Evolutionary conservation across 202 grass and related monocot species (phyloP).

Genomic region (Dendrocalamus latiflorus): DNA sequence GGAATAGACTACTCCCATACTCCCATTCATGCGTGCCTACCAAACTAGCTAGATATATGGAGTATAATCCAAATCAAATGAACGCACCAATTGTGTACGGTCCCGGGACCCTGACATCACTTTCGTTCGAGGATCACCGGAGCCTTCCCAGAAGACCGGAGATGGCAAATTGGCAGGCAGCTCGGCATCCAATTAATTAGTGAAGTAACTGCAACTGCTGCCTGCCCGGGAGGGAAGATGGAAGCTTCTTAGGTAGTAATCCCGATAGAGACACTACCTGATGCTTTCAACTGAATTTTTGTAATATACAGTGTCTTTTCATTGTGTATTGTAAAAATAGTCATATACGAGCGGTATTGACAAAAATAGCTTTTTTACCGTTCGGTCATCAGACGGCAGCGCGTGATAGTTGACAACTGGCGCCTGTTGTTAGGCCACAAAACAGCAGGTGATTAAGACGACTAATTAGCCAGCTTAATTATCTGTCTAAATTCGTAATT

Average conservation of each 20-base stretch:
- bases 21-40: background rate
- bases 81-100: background rate
- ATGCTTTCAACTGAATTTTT: too few species aligned
- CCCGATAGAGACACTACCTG: background rate
- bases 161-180: background rate
- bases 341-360: too few species aligned
- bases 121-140: background rate
- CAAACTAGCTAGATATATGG: background rate
- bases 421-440: too few species aligned
- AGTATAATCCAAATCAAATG: background rate
- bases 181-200: background rate
- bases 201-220: background rate
- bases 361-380: too few species aligned
- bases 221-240: background rate
- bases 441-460: too few species aligned
- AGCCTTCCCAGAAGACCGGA: background rate
- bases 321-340: too few species aligned
- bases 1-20: background rate
- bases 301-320: too few species aligned
- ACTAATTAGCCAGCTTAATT: too few species aligned
- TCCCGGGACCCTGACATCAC: background rate
- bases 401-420: too few species aligned
- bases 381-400: rapidly evolving
- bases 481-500: too few species aligned
- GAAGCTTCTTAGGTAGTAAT: background rate